Percentiles rank a stretch among this genome's conserved stretches.
Evolutionary conservation across 805 yeast genomes (phyloP).

Genomic region (Lipomyces lipofer): DNA sequence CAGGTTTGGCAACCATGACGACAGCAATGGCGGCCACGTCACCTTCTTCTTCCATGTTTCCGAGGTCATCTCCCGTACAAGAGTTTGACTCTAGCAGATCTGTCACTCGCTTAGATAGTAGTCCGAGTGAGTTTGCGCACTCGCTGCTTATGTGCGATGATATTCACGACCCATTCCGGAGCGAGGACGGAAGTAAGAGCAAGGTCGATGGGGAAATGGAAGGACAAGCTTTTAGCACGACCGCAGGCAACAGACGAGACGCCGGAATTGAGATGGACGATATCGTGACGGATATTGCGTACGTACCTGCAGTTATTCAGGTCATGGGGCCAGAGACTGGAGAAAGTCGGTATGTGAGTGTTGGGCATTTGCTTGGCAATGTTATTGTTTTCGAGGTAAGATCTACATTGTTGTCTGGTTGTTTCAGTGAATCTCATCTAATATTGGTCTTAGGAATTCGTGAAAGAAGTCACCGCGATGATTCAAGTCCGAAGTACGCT

Average conservation of each 20-base stretch:
- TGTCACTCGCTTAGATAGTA: background rate
- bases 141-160: slow-evolving; percentile 14
- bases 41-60: background rate
- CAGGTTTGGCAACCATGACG: background rate
- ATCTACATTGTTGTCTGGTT: background rate
- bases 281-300: slow-evolving; percentile 16
- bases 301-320: slow-evolving; percentile 23
- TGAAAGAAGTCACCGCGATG: slow-evolving; percentile 36
- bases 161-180: slow-evolving; percentile 5
- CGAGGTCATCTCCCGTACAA: too few species aligned
- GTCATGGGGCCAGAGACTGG: slow-evolving; percentile 17
- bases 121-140: slow-evolving; percentile 14
- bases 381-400: slow-evolving; percentile 27
- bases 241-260: background rate
- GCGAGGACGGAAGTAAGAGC: slow-evolving; percentile 3
- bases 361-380: slow-evolving; percentile 34
- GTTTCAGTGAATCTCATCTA: background rate
- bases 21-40: background rate
- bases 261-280: slow-evolving; percentile 25
- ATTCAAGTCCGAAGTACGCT: slow-evolving; percentile 32
- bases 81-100: background rate
- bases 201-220: background rate
- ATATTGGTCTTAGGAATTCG: slow-evolving; percentile 29
- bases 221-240: background rate
- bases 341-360: slow-evolving; percentile 29